Evolutionary conservation across 23 red algal species (phyloP), one percentile per base, ranked within the genome.

Genomic region (Agarophyton chilense): DNA sequence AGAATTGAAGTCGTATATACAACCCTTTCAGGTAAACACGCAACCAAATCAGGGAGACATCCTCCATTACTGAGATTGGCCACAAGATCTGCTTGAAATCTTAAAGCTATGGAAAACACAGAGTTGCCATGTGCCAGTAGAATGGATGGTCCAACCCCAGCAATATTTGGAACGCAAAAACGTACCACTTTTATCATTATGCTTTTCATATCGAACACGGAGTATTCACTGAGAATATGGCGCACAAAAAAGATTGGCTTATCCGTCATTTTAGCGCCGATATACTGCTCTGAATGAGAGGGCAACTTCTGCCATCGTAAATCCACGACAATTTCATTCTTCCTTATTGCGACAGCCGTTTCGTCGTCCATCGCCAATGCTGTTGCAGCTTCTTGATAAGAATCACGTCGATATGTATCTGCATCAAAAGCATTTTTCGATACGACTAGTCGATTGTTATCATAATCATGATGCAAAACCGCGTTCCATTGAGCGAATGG

Each of bases 241-340:
- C 63, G 72, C 1, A 91, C 87, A 14, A 91, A 81, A 79, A 78
- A 79, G 21, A 91, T 71, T 51, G 74, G 24, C 28, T 34, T 36
- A 50, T 91, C 50, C 28, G 87, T 91, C 87, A 91, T 70, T 31
- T 81, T 91, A 22, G 87, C 87, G 4, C 87, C 87, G 32, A 91
- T 44, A 35, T 81, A 91, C 24, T 79, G 41, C 44, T 80, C 61
- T 51, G 54, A 33, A 32, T 24, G 31, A 26, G 52, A 71, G 7
- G 76, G 57, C 13, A 91, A 51, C 52, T 70, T 79, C 64, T 91
- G 87, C 87, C 87, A 91, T 91, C 87, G 52, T 8, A 91, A 55
- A 38, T 91, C 87, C 34, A 91, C 24, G 25, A 88, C 84, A 7
- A 61, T 58, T 77, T 88, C 84, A 45, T 56, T 77, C 25, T 88